phyloP scores from a whole-genome alignment of 2,329 filamentous ascomycete genomes.

The Alternaria incomplexa region DNA sequence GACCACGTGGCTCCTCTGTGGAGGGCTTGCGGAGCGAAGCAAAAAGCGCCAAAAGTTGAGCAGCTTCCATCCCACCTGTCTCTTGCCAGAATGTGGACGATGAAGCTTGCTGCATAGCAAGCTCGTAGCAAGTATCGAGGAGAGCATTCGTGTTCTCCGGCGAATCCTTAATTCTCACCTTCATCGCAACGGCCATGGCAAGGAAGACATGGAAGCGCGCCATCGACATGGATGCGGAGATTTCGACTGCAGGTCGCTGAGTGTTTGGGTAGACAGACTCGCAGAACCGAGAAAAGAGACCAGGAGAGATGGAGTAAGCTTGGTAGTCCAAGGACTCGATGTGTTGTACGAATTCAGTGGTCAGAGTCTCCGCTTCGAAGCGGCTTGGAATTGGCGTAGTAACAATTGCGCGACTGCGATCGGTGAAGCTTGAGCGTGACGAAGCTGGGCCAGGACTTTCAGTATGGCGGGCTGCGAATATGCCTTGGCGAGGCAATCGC shows the following conservation, averaged over 20 bases:
- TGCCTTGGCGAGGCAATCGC: conserved; percentile 37
- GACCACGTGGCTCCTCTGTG: conserved; percentile 23
- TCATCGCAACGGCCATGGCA: conserved; percentile 47
- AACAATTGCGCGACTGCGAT: conserved; percentile 40
- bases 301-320: conserved; percentile 32
- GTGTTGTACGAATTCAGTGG: conserved; percentile 40
- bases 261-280: conserved; percentile 43
- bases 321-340: conserved; percentile 33
- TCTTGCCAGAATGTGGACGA: conserved; percentile 44
- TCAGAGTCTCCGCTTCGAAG: conserved; percentile 47
- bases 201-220: conserved; percentile 47
- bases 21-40: conserved; percentile 34
- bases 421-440: conserved; percentile 38
- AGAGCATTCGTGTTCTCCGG: conserved; percentile 40
- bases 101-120: conserved; percentile 44
- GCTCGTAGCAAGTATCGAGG: conserved; percentile 44
- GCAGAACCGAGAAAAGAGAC: conserved; percentile 37
- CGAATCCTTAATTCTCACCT: conserved; percentile 38
- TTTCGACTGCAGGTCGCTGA: conserved; percentile 22
- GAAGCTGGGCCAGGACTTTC: conserved; percentile 35
- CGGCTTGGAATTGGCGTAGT: conserved; percentile 41
- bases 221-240: conserved; percentile 37
- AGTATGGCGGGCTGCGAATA: conserved; percentile 36
- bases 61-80: conserved; percentile 39
- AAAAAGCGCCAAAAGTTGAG: conserved; percentile 41